Base-by-base conservation (phyloP, 176 grass and related monocot species). In the Typha latifolia region DNA sequence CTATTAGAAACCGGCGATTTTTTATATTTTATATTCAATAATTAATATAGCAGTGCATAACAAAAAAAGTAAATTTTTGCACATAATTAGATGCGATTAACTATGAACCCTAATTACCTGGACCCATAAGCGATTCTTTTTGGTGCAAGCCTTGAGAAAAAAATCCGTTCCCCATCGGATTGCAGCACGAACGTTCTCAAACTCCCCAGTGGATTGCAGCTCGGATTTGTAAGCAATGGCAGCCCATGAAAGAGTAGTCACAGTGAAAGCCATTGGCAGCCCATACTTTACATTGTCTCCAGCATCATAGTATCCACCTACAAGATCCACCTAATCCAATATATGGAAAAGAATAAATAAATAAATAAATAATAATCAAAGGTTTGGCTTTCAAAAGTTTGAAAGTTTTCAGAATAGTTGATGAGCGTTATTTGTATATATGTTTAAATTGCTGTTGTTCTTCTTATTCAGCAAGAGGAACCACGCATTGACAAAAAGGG, bases 231-330 rank as follows among this genome's bases (percentile, higher is more conserved):
- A 93, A 59, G 78, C 67, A 61, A 99, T 63, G 12, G 86, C 89
- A 6, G 85, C 72, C 94, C 94, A 99, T 64, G 94, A 89, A 0
- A 99, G 81, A 12, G 85, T 99, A 0, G 94, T 99, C 64, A 99
- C 57, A 29, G 94, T 99, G 76, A 99, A 99, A 4, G 89, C 94
- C 62, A 99, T 88, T 0, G 89, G 94, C 0, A 99, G 61, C 0
- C 94, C 94, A 72, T 93, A 99, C 79, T 99, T 99, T 0, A 99
- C 89, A 49, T 99, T 99, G 86, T 99, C 94, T 32, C 94, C 94
- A 48, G 94, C 94, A 70, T 99, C 94, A 27, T 99, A 99, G 79
- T 93, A 99, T 0, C 94, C 94, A 26, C 94, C 94, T 0, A 81
- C 80, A 4, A 99, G 73, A 64, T 99, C 94, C 12, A 92, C 89